phyloP scores from a whole-genome alignment of 805 yeast genomes.

The Geotrichum ghanense region DNA sequence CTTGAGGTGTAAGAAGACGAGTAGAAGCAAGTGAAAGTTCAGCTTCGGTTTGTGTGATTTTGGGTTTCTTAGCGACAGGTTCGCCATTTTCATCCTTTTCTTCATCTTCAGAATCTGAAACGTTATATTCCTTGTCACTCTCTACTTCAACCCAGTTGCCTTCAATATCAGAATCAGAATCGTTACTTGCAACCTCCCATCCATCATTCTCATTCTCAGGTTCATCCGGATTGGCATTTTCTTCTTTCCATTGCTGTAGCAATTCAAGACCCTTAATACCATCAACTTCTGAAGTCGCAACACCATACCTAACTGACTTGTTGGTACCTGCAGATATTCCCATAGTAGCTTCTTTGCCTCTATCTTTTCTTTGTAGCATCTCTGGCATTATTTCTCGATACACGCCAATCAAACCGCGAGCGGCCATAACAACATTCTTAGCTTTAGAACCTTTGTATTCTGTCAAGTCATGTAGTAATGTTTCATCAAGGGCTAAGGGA shows the following conservation, averaged over 20 bases:
- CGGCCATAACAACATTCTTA: slow-evolving; percentile 90
- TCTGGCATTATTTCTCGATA: slow-evolving; percentile 96
- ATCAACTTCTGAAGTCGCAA: slow-evolving; percentile 48
- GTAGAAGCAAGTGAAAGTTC: slow-evolving; percentile 56
- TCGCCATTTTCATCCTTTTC: slow-evolving; percentile 26
- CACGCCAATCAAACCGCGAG: slow-evolving; percentile 71
- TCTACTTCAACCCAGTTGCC: slow-evolving; percentile 91
- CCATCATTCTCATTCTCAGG: slow-evolving; percentile 53
- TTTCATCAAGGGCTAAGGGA: slow-evolving; percentile 85
- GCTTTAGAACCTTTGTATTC: slow-evolving; percentile 90
- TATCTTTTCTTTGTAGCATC: slow-evolving; percentile 78
- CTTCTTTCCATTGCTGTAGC: slow-evolving; percentile 73
- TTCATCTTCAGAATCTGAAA: slow-evolving; percentile 42
- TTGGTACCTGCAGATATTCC: slow-evolving; percentile 56
- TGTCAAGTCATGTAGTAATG: slow-evolving; percentile 76
- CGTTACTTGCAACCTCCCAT: slow-evolving; percentile 44
- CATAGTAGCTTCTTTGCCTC: slow-evolving; percentile 89
- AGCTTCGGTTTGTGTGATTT: slow-evolving; percentile 20
- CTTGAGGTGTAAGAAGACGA: slow-evolving; percentile 90
- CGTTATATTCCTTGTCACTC: slow-evolving; percentile 61
- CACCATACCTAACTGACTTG: slow-evolving; percentile 43
- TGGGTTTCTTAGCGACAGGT: slow-evolving; percentile 12
- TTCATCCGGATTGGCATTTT: slow-evolving; percentile 42
- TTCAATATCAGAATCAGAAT: slow-evolving; percentile 29
- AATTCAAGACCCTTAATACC: slow-evolving; percentile 88